These are phyloP conservation scores for Knufia petricola DNA, from an alignment of 2,329 filamentous ascomycete species.

Conservation along the genomic window DNA sequence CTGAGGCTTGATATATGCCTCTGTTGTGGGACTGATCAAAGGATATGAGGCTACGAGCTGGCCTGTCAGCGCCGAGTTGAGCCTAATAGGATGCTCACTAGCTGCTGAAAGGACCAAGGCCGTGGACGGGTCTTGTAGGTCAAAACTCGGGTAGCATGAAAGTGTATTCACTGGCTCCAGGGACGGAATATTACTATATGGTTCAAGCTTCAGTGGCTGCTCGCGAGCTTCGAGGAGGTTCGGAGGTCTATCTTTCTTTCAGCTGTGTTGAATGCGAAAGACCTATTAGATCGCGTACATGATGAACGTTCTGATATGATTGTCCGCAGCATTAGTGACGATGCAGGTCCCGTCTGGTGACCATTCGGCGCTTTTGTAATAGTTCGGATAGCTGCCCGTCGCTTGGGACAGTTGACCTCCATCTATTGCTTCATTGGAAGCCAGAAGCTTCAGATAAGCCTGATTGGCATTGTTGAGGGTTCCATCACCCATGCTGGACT, in stretches of 20 bases:
- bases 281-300: constrained; percentile 31
- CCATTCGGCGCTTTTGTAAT: constrained; percentile 41
- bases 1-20: constrained; percentile 46
- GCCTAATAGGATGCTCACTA: constrained; percentile 46
- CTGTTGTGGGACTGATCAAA: constrained; percentile 45
- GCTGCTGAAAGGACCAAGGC: constrained; percentile 43
- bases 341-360: constrained; percentile 49
- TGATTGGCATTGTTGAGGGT: background rate
- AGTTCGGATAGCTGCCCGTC: constrained; percentile 22
- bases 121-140: constrained; percentile 41
- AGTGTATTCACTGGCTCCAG: constrained; percentile 45
- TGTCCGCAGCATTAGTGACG: constrained; percentile 44
- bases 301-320: constrained; percentile 45
- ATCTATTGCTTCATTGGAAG: background rate
- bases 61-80: constrained; percentile 46
- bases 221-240: constrained; percentile 36
- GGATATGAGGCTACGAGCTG: constrained; percentile 44
- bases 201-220: constrained; percentile 31
- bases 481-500: background rate
- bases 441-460: too few relatives aligned
- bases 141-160: constrained; percentile 46
- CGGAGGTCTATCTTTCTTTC: constrained; percentile 30
- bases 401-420: background rate
- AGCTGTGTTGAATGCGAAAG: background rate
- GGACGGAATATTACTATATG: constrained; percentile 39